Base-by-base conservation (phyloP, 371 early-diverging fungal genomes). In the Mucor plumbeus region DNA sequence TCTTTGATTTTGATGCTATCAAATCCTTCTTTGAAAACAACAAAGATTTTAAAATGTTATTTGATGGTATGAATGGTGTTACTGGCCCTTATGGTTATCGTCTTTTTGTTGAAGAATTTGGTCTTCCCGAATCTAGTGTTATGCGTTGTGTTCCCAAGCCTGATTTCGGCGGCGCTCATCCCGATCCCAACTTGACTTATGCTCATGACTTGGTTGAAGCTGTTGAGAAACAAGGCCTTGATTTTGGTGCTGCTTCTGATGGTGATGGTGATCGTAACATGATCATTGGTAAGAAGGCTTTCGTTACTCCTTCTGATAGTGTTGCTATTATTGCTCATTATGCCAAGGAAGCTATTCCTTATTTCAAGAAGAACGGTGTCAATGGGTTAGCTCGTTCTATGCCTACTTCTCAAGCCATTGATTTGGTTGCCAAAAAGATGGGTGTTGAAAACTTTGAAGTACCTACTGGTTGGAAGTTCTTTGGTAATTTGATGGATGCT, bases 401-500 rank as follows among this genome's bases (percentile, higher is more conserved):
- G 99, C 99, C 99, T 21, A 98, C 99, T 8, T 91, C 92, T 59
- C 90, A 88, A 61, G 96, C 99, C 7, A 73, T 99, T 41, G 99
- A 99, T 73, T 76, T 84, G 33, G 98, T 98, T 4, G 99, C 97
- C 5, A 80, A 88, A 63, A 90, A 91, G 82, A 88, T 91, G 76
- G 89, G 90, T 3, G 70, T 92, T 14, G 84, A 92, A 43, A 68
- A 83, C 68, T 97, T 90, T 74, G 97, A 97, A 76, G 94, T 94
- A 0, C 98, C 98, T 13, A 97, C 98, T 9, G 92, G 94, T 38
- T 95, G 95, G 94, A 95, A 96, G 84, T 98, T 98, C 86, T 97
- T 99, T 89, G 97, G 99, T 48, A 98, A 98, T 80, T 82, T 99
- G 57, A 97, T 99, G 98, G 99, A 99, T 74, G 97, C 97, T 33